Percentiles rank a stretch among this genome's conserved stretches.
Conservation (phyloP, 2,329 filamentous ascomycete genomes). For the Colletotrichum horii region DNA sequence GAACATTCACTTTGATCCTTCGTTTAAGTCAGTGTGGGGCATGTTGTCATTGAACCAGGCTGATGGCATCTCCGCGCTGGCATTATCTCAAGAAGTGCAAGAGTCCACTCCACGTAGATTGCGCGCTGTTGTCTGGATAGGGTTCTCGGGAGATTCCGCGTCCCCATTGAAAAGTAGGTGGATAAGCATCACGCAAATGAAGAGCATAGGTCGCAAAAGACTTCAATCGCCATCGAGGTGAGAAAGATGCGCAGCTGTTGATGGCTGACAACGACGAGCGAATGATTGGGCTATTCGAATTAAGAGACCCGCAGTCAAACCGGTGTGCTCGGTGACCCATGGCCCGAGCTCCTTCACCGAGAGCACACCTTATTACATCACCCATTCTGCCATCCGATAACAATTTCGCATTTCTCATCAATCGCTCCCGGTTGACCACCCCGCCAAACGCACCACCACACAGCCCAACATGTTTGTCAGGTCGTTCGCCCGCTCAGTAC, state of each 20-base stretch:
- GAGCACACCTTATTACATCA: slow-evolving; percentile 17
- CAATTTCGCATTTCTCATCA: slow-evolving; percentile 16
- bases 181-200: background rate
- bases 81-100: background rate
- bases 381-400: slow-evolving; percentile 12
- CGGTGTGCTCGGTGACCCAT: background rate
- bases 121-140: background rate
- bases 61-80: background rate
- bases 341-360: slow-evolving; percentile 15
- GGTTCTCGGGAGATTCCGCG: background rate
- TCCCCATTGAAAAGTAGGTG: accelerated
- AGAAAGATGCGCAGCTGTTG: background rate
- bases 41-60: background rate
- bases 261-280: background rate
- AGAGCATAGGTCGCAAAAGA: background rate
- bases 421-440: background rate
- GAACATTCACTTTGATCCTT: background rate
- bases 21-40: background rate
- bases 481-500: slow-evolving; percentile 15
- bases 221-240: background rate
- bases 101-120: background rate
- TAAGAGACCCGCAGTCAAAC: background rate
- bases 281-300: background rate
- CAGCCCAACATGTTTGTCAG: slow-evolving; percentile 11
- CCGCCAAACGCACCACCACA: background rate